Evolutionary conservation across 441 rosid species (phyloP).

Genomic region (Croton setiger): DNA sequence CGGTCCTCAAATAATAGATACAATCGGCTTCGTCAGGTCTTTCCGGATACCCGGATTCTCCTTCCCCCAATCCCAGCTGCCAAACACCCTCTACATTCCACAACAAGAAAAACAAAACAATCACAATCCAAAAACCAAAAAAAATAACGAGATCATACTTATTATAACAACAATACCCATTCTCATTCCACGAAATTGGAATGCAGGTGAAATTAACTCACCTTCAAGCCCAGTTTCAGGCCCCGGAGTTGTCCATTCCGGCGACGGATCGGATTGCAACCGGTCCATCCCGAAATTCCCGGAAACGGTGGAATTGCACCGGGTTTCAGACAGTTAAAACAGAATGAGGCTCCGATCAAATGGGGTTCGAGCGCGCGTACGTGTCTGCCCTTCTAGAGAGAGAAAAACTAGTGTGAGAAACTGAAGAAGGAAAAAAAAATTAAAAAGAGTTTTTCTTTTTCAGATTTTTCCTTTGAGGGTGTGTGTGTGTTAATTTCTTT

Average conservation of each 20-base stretch:
- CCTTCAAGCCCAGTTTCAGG: slow-evolving; percentile 71
- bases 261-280: slow-evolving; percentile 74
- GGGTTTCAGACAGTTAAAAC: not conserved
- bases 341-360: slow-evolving; percentile 26
- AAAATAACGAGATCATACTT: not conserved
- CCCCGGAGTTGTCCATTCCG: slow-evolving; percentile 62
- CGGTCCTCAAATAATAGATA: slow-evolving; percentile 67
- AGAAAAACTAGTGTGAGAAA: slow-evolving; percentile 14
- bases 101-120: slow-evolving; percentile 11
- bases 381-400: slow-evolving; percentile 21
- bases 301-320: not conserved
- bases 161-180: not conserved
- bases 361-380: slow-evolving; percentile 16
- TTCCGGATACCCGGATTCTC: slow-evolving; percentile 67
- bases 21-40: slow-evolving; percentile 72
- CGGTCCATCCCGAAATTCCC: slow-evolving; percentile 56
- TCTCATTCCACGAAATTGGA: not conserved
- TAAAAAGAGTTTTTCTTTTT: slow-evolving; percentile 1
- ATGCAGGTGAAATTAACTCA: slow-evolving; percentile 29
- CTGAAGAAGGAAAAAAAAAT: too few species aligned
- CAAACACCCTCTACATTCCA: slow-evolving; percentile 60
- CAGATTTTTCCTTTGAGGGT: not conserved
- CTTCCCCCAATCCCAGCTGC: slow-evolving; percentile 53
- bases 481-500: slow-evolving; percentile 12
- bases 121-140: slow-evolving; percentile 10